A percentile compares a stretch with the other conserved stretches of the same genome.
Evolutionary conservation across 2,329 filamentous ascomycete genomes (phyloP).

Genomic region (Aspergillus novoparasiticus): DNA sequence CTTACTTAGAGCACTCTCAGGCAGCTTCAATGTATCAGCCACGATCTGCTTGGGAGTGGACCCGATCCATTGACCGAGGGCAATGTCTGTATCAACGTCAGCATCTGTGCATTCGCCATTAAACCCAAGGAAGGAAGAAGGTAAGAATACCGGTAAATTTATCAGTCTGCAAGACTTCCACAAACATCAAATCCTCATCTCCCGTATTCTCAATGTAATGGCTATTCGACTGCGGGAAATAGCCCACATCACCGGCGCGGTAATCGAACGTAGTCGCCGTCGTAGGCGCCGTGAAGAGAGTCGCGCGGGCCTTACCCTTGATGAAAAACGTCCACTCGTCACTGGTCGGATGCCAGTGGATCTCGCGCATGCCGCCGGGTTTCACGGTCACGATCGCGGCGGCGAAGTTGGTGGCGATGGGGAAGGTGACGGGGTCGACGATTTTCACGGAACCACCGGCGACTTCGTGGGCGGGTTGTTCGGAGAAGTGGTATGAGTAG

Average conservation of each 20-base stretch:
- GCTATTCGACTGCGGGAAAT: conserved; percentile 75
- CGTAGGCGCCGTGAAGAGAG: conserved; percentile 71
- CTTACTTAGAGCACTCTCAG: conserved; percentile 40
- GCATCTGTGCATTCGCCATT: background rate
- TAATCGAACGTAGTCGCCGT: conserved; percentile 77
- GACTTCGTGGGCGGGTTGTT: conserved; percentile 66
- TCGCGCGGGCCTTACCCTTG: conserved; percentile 69
- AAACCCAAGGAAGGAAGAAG: background rate
- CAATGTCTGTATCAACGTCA: conserved; percentile 45
- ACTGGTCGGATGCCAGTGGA: conserved; percentile 80
- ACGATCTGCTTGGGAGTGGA: conserved; percentile 61
- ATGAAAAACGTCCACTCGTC: conserved; percentile 85
- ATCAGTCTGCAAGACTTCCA: conserved; percentile 74
- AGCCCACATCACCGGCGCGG: conserved; percentile 72
- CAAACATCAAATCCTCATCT: conserved; percentile 72
- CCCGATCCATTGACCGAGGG: conserved; percentile 52
- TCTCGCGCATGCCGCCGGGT: conserved; percentile 73
- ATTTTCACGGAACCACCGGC: conserved; percentile 73
- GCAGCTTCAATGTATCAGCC: conserved; percentile 56
- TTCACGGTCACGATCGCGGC: conserved; percentile 72
- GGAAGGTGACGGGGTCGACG: conserved; percentile 75
- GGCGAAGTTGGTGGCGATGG: conserved; percentile 71
- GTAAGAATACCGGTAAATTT: conserved; percentile 54
- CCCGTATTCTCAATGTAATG: conserved; percentile 80
- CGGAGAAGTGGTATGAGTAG: conserved; percentile 73